These are phyloP conservation scores for Candida xyloterini DNA, from an alignment of 805 yeast genomes.

Conservation along the genomic window DNA sequence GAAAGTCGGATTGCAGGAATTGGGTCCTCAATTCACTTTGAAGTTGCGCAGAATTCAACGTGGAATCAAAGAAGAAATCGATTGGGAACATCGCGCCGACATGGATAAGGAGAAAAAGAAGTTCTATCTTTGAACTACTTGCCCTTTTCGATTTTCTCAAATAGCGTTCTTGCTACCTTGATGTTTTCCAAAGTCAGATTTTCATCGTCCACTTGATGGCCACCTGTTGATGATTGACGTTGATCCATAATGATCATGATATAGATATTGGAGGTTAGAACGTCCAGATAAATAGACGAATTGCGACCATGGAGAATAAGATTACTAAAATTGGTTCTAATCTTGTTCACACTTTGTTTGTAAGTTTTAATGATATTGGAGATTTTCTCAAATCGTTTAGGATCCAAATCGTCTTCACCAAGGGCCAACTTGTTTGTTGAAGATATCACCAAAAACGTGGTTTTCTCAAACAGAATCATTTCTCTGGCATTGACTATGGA, in stretches of 20 bases:
- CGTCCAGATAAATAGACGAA: conserved; percentile 35
- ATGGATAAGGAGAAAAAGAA: conserved; percentile 96
- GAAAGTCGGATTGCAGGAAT: conserved; percentile 89
- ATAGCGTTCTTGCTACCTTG: conserved; percentile 33
- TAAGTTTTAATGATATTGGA: conserved; percentile 91
- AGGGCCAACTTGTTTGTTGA: conserved; percentile 39
- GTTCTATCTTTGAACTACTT: conserved; percentile 60
- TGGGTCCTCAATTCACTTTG: conserved; percentile 95
- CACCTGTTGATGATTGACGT: conserved; percentile 16
- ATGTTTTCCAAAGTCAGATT: conserved; percentile 34
- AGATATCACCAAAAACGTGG: conserved; percentile 83
- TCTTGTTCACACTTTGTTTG: conserved; percentile 85
- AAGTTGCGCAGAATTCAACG: conserved; percentile 84
- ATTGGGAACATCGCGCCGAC: conserved; percentile 94
- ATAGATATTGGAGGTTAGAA: conserved; percentile 35
- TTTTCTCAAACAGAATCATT: conserved; percentile 86
- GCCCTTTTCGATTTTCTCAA: conserved; percentile 32
- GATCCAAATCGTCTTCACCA: conserved; percentile 52
- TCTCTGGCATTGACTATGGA: conserved; percentile 79
- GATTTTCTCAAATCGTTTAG: conserved; percentile 90
- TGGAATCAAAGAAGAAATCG: conserved; percentile 88
- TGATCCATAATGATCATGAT: conserved; percentile 38
- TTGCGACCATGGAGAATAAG: conserved; percentile 59
- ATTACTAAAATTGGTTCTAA: conserved; percentile 80
- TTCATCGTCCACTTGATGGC: conserved; percentile 31